Evolutionary conservation across 2,329 filamentous ascomycete species (phyloP).

Genomic region (Verticillium tricorpus): DNA sequence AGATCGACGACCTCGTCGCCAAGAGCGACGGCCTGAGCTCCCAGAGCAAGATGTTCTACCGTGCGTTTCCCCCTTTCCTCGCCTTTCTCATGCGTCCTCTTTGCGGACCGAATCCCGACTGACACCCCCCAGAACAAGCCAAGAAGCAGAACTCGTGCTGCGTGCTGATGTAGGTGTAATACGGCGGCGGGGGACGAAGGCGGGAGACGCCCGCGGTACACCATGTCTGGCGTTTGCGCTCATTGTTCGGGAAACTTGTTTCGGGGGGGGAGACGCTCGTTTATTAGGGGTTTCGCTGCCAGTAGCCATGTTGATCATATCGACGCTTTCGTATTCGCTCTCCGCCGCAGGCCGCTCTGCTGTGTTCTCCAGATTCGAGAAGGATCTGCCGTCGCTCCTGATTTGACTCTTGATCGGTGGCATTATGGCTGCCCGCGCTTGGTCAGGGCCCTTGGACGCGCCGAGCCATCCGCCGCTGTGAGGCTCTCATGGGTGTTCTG

Average conservation of each 20-base stretch:
- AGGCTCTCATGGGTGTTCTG: too few species aligned
- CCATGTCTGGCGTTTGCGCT: constrained; percentile 21
- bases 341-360: too few species aligned
- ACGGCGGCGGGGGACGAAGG: neutral
- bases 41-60: constrained; percentile 98
- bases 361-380: too few species aligned
- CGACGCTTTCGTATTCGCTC: neutral
- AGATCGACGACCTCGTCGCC: constrained; percentile 88
- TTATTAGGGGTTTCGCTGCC: neutral
- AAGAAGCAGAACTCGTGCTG: constrained; percentile 82
- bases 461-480: too few species aligned
- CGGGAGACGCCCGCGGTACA: neutral
- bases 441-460: too few species aligned
- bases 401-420: too few species aligned
- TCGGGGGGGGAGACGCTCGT: constrained; percentile 10
- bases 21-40: constrained; percentile 89
- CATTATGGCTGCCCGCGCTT: too few species aligned
- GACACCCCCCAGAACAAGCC: constrained; percentile 46
- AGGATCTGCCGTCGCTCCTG: too few species aligned
- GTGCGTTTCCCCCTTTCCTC: constrained; percentile 37
- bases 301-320: neutral
- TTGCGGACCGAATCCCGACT: neutral
- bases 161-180: constrained; percentile 53
- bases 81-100: neutral
- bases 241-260: constrained; percentile 7